Base-by-base conservation (phyloP, 495 filamentous ascomycete species). In the Podospora appendiculata region DNA sequence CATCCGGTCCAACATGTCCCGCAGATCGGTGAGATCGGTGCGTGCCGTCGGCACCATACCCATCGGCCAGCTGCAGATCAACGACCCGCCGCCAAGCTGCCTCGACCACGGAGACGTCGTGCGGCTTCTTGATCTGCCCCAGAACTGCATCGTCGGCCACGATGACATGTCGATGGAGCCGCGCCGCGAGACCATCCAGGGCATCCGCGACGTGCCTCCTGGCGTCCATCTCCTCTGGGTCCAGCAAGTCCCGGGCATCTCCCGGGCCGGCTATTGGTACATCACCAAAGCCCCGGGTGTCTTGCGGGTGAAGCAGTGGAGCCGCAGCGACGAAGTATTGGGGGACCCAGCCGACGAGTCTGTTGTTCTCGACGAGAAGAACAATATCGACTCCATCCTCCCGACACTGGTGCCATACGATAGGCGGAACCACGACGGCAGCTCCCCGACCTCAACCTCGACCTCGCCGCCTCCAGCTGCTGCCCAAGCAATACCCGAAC, bases 191-290 rank as follows among this genome's bases (percentile, higher is more conserved):
- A 49, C 81, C 79, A 60, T 68, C 63, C 18, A 35, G 8, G 84
- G 84, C n/a, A 72, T 87, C 53, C 77, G 78, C 33, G 70, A 80
- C 41, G 57, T 87, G 11, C 79, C 84, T 1, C 62, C 76, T 0
- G 82, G 83, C 6, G 65, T 70, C 33, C 84, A 87, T 58, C 74
- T 83, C 52, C 60, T 77, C 41, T 81, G 77, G 68, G 71, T 83
- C 6, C 79, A 81, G 52, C 73, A 75, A 25, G 10, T 6, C 8
- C 6, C 11, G 4, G 19, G 63, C 14, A 64, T 62, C 18, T 71
- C 73, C 7, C 75, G 83, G 14, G 78, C 74, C 53, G 84, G 80
- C 11, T 79, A 75, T 52, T 87, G 83, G 83, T 74, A 85, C 58
- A 50, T 66, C 40, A 70, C 80, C 2, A 54, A 60, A 14, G 19